phyloP scores from a whole-genome alignment of 116 monocot species.

The Iris pallida region DNA sequence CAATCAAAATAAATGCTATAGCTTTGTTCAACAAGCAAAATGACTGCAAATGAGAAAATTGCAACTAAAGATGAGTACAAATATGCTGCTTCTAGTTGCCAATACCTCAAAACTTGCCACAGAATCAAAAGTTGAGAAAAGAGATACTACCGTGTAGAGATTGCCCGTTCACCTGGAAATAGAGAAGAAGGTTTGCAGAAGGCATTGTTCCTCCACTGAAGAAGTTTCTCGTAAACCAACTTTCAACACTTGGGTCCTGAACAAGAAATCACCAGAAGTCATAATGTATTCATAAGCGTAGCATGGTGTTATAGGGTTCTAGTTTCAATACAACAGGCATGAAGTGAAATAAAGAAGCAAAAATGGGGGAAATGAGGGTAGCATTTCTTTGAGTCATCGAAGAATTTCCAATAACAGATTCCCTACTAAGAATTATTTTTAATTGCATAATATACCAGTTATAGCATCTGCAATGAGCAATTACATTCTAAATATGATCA shows the following conservation, averaged over 20 bases:
- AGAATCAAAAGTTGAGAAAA: background rate
- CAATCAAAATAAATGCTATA: no score
- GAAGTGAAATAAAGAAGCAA: background rate
- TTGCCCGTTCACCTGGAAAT: slow-evolving; percentile 71
- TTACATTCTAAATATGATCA: background rate
- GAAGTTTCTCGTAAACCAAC: slow-evolving; percentile 94
- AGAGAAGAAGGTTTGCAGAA: slow-evolving; percentile 80
- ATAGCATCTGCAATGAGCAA: background rate
- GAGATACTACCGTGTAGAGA: background rate
- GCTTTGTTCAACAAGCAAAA: no score
- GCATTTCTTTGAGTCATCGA: background rate
- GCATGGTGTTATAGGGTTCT: background rate
- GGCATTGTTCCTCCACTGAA: slow-evolving; percentile 95
- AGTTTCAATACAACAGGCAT: background rate
- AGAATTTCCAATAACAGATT: background rate
- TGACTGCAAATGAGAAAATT: no score
- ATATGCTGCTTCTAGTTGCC: no score
- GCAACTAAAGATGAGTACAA: no score
- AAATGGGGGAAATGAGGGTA: background rate
- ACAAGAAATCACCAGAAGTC: background rate
- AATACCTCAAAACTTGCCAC: no score
- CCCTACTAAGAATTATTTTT: background rate
- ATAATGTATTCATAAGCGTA: no score
- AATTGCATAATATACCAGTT: background rate
- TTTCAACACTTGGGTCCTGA: slow-evolving; percentile 81